These are phyloP conservation scores for Solanum commersonii DNA, from an alignment of 257 asterid genomes.

Conservation along the genomic window DNA sequence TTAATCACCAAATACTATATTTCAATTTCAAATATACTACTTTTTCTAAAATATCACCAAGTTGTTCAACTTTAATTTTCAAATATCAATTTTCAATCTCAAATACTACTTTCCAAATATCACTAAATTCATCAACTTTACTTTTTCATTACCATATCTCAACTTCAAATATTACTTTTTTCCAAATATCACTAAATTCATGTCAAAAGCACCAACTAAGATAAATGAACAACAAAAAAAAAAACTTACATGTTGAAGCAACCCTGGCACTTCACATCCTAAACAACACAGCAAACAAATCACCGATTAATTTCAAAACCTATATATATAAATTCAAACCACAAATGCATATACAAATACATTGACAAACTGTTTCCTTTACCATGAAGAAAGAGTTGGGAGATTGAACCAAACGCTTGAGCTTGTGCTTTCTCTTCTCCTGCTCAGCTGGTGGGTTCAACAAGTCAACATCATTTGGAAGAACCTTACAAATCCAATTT, in stretches of 20 bases:
- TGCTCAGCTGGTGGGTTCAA: conserved; percentile 12
- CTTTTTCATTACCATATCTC: background rate
- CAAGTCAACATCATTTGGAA: conserved; percentile 22
- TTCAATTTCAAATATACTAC: background rate
- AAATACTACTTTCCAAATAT: background rate
- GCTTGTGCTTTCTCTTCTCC: conserved; percentile 23
- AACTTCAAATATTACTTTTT: background rate
- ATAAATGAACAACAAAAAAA: background rate
- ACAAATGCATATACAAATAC: background rate
- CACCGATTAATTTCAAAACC: background rate
- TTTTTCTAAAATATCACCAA: background rate
- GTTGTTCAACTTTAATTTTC: too few species aligned
- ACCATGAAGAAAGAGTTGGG: conserved; percentile 26
- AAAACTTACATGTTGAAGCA: conserved; percentile 26
- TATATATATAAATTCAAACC: background rate
- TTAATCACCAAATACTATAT: background rate
- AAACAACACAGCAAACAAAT: background rate
- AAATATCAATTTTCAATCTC: background rate
- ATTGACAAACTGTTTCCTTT: background rate
- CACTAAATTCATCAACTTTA: background rate
- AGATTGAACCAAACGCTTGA: conserved; percentile 19
- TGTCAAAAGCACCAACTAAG: background rate
- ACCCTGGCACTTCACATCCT: conserved; percentile 32
- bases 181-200: background rate
- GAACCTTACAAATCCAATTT: conserved; percentile 3